Conservation (phyloP, 805 yeast species). For the Candida incommunis region DNA sequence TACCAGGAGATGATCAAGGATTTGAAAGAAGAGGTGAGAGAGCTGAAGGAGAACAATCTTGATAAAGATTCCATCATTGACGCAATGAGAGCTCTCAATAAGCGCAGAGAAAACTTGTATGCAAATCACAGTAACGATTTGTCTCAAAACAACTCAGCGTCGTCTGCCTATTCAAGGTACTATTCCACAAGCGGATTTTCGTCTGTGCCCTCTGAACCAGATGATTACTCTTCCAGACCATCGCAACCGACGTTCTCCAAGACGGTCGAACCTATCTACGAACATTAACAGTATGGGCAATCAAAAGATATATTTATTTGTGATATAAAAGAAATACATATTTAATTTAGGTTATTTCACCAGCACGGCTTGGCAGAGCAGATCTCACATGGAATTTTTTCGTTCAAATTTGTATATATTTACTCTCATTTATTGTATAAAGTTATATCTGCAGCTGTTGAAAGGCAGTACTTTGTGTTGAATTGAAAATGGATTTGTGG, state of each 20-base stretch:
- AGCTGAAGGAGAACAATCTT: conserved; percentile 43
- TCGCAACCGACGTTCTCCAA: background rate
- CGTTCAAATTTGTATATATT: too few relatives aligned
- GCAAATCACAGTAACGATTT: background rate
- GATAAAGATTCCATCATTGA: conserved; percentile 71
- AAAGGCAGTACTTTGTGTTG: background rate
- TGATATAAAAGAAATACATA: too few relatives aligned
- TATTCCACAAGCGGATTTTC: conserved; percentile 4
- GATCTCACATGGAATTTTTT: too few relatives aligned
- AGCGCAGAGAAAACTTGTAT: conserved; percentile 32
- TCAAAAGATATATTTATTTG: too few relatives aligned
- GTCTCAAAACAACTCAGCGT: conserved; percentile 1
- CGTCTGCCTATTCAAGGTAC: conserved; percentile 9
- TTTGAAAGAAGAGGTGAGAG: conserved; percentile 54
- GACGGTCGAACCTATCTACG: background rate
- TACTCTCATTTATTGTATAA: too few relatives aligned
- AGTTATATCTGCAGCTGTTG: background rate
- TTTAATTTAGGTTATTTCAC: too few relatives aligned
- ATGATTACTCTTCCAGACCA: background rate
- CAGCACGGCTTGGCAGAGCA: too few relatives aligned
- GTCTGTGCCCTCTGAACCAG: background rate
- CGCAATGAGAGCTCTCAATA: conserved; percentile 52
- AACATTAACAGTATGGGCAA: background rate
- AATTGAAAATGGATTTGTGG: background rate
- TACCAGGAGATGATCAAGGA: conserved; percentile 26